Evolutionary conservation across 352 stramenopile species (phyloP).

Genomic region (Globisporangium carolinianum): DNA sequence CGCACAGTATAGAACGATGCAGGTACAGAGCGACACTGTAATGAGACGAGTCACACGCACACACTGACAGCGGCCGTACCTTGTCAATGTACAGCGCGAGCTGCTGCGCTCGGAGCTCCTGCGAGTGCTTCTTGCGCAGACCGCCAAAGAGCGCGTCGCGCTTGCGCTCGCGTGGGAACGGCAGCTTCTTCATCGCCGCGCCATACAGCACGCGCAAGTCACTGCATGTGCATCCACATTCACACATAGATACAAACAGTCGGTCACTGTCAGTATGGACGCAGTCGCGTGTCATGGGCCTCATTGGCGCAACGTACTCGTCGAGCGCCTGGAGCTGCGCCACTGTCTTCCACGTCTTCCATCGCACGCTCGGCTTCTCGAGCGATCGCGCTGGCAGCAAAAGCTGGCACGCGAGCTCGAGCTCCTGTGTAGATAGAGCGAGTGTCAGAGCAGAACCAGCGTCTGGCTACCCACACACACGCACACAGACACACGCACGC

Average conservation of each 20-base stretch:
- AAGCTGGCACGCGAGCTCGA: slow-evolving; percentile 69
- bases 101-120: slow-evolving; percentile 65
- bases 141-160: slow-evolving; percentile 64
- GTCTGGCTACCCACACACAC: background rate
- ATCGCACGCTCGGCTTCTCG: slow-evolving; percentile 67
- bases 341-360: slow-evolving; percentile 75
- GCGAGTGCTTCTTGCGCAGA: slow-evolving; percentile 59
- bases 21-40: no score
- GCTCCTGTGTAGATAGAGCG: slow-evolving; percentile 31
- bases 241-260: background rate
- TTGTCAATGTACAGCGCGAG: slow-evolving; percentile 66
- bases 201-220: slow-evolving; percentile 47
- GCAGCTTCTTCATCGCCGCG: slow-evolving; percentile 44
- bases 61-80: slow-evolving; percentile 14
- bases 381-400: slow-evolving; percentile 36
- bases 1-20: no score
- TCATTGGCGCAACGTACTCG: slow-evolving; percentile 29
- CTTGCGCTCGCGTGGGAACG: slow-evolving; percentile 62
- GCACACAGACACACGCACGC: background rate
- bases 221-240: slow-evolving; percentile 13
- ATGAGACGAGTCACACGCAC: no score
- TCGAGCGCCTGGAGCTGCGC: slow-evolving; percentile 60
- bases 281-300: no score
- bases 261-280: background rate
- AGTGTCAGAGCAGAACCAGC: background rate